A percentile compares a stretch with the other conserved stretches of the same genome.
Evolutionary conservation across 768 basidiomycete genomes (phyloP).

Genomic region (Amanita exitialis): DNA sequence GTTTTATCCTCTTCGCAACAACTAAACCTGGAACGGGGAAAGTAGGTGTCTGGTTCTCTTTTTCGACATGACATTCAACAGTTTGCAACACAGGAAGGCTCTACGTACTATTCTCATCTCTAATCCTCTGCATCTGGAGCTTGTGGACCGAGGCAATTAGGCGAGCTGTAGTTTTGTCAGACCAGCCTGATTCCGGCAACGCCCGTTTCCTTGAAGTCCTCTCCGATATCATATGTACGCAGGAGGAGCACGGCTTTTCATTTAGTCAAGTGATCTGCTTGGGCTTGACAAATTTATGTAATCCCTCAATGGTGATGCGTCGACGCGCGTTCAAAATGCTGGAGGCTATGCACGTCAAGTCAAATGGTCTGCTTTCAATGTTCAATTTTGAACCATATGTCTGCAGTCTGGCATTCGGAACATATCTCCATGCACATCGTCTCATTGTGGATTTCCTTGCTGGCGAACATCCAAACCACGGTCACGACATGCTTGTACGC

Average conservation of each 20-base stretch:
- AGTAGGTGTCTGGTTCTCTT: conserved; percentile 34
- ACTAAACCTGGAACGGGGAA: conserved; percentile 44
- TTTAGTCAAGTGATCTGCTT: conserved; percentile 71
- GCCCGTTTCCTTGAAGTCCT: conserved; percentile 72
- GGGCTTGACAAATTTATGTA: conserved; percentile 77
- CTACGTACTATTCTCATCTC: conserved; percentile 58
- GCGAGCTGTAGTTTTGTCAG: conserved; percentile 55
- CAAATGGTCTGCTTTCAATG: conserved; percentile 57
- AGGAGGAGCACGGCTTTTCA: conserved; percentile 46
- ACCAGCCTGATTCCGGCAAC: conserved; percentile 44
- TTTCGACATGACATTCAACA: background rate
- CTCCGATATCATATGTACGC: conserved; percentile 53
- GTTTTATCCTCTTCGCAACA: conserved; percentile 54
- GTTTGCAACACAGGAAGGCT: conserved; percentile 49
- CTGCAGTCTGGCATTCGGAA: conserved; percentile 60
- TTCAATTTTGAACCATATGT: conserved; percentile 67
- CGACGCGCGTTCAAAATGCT: conserved; percentile 72
- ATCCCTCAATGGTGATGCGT: conserved; percentile 53
- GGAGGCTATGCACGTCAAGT: conserved; percentile 60
- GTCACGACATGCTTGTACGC: conserved; percentile 56
- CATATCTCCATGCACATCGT: conserved; percentile 75
- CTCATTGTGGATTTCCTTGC: conserved; percentile 72
- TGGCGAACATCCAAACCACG: conserved; percentile 60
- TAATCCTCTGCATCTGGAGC: conserved; percentile 38
- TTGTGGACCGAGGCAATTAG: conserved; percentile 59